Base-by-base conservation (phyloP, 2,329 filamentous ascomycete genomes). In the Xylariaceae sp. region DNA sequence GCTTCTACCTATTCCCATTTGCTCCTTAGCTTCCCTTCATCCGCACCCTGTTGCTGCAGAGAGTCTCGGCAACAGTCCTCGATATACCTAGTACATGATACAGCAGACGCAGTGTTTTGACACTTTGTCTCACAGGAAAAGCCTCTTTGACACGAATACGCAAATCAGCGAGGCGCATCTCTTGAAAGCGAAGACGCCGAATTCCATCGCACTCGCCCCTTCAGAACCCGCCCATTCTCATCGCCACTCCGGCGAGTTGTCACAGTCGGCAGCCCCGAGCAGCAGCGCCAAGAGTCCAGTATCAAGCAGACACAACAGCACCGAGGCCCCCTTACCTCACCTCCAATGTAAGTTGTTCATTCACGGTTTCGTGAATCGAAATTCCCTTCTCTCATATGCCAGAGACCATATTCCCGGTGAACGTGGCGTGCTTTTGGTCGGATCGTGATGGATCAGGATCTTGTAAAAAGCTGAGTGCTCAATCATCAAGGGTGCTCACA, bases 291-390 rank as follows among this genome's bases (percentile, higher is more conserved):
- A 57, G 44, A 59, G 64, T 47, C 60, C 63, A 54, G 64, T 61
- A 54, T 51, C 55, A 9, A 53, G 64, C 41, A 61, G 65, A 53
- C 67, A 69, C 17, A 64, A 63, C 51, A 66, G 66, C 55, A 61
- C 73, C 51, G 76, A 80, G 48, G 73, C 73, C 68, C 79, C 80
- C 65, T 73, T 77, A 59, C 75, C 78, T 65, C 77, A 79, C 69
- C 73, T 78, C 67, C 73, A 79, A 64, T 78, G 79, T 81, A 76
- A 77, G 78, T 76, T 54, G 54, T 56, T 55, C 51, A 56, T 62
- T 53, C 53, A 57, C 51, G 59, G 11, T 44, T 23, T 37, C 18
- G 59, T 55, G 59, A 11, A 44, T 48, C 39, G 45, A 10, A 15
- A n/a, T 15, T 39, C 49, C 51, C 23, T 51, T 54, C 57, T 60